Base-by-base conservation (phyloP, 225 moss, liverwort and hornwort species). In the Lunularia cruciata region DNA sequence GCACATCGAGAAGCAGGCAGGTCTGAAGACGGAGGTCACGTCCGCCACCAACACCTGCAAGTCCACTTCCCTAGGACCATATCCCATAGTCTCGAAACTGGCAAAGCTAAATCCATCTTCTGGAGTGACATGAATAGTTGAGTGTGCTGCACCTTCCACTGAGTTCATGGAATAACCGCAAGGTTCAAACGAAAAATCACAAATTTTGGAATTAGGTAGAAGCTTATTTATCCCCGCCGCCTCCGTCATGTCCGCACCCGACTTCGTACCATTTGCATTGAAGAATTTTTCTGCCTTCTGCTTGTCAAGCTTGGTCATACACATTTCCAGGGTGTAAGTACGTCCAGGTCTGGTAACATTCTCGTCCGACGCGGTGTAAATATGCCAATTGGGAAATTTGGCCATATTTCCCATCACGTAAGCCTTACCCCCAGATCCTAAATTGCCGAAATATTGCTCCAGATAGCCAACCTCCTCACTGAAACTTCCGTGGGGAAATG, bases 81-180 rank as follows among this genome's bases (percentile, higher is more conserved):
- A 91, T 1, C 94, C 94, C 94, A 94, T 91, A 0, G 89, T 88
- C 52, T 94, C 94, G 28, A 91, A 94, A 54, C 94, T 94, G 33
- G 94, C 94, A 22, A 89, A 94, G 67, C 94, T 94, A 47, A 83
- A 65, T 6, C 83, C 94, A 18, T 79, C 83, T 35, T 91, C 91
- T 7, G 94, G 94, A 10, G 90, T 94, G 0, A 94, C 87, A 58
- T 94, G 94, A 43, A 94, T 86, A 40, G 94, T 94, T 5, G 94
- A 94, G 47, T 94, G 94, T 5, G 90, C 87, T 26, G 61, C 77
- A 8, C 79, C 83, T 35, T 86, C 87, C 1, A 94, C 76, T 0
- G 90, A 87, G 19, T 94, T 94, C 94, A 94, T 94, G 8, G 91
- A 89, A 47, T 91, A 94, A 1, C 94, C 94, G 20, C 91, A 94